Base-by-base conservation (phyloP, 495 filamentous ascomycete species). In the Astrothelium subdiscretum region DNA sequence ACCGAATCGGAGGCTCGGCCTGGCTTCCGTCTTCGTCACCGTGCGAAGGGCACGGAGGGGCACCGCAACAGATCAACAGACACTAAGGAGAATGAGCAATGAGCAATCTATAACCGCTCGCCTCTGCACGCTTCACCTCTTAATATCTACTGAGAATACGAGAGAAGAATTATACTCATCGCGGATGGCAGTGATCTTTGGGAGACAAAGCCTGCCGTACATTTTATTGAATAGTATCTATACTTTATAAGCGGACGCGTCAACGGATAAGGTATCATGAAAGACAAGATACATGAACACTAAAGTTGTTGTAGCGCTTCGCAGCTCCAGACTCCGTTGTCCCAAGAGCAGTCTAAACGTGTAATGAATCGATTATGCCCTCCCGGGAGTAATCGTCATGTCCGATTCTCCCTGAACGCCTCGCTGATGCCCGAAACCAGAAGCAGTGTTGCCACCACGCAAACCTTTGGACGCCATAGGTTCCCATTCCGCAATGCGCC, bases 401-500 rank as follows among this genome's bases (percentile, higher is more conserved):
- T 54, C 48, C 20, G 48, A 54, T 5, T 29, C 48, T 54, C 48
- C 48, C 20, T 54, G 48, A 54, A 54, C 48, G 48, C 48, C 48
- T 12, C 48, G 48, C 48, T 54, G 48, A 54, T 54, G 48, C 48
- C 48, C 48, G 6, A 27, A 15, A 54, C 48, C 48, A 26, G 48
- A 11, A 27, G 48, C 20, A 54, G 24, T 26, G 26, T 26, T 20
- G 20, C 48, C 48, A 54, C 48, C 48, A 29, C 48, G 48, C 48
- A 54, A 54, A 54, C 48, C 48, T 54, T 54, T 44, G 6, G 48
- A 54, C 29, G 48, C 48, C 48, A 27, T 54, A 12, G 69, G 66
- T 15, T 74, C 69, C 64, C 65, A 72, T 11, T 75, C 72, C 2
- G 54, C 59, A 32, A 74, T 71, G 58, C 78, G 72, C 64, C 74